These are phyloP conservation scores for Fusarium chaquense DNA, from an alignment of 2,329 filamentous ascomycete genomes.

Conservation along the genomic window DNA sequence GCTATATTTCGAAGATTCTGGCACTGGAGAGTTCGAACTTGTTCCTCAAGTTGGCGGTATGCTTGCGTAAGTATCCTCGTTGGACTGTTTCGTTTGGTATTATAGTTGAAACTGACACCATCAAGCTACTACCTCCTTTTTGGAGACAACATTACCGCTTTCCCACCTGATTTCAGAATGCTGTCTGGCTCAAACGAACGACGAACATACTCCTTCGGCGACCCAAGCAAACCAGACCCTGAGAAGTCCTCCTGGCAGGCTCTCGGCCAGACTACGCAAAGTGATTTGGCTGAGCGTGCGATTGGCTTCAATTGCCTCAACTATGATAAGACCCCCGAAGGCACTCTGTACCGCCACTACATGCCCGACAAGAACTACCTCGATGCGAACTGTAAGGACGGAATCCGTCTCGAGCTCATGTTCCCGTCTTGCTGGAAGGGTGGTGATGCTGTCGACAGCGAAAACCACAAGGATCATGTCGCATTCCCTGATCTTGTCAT, in stretches of 20 bases:
- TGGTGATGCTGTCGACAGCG: constrained; percentile 67
- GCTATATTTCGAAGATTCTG: constrained; percentile 78
- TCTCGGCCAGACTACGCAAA: constrained; percentile 73
- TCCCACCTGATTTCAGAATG: constrained; percentile 84
- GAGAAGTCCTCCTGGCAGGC: constrained; percentile 77
- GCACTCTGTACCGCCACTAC: constrained; percentile 83
- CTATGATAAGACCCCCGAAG: constrained; percentile 75
- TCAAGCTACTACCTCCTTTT: constrained; percentile 86
- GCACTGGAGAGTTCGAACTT: constrained; percentile 73
- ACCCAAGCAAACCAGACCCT: constrained; percentile 73
- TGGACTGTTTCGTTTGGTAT: neutral
- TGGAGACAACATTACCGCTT: constrained; percentile 73
- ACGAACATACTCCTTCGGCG: constrained; percentile 76
- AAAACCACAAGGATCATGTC: constrained; percentile 73
- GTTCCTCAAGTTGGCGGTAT: constrained; percentile 84
- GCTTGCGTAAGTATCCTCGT: constrained; percentile 74
- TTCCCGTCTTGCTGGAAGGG: constrained; percentile 94
- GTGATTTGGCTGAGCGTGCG: constrained; percentile 80
- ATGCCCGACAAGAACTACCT: constrained; percentile 83
- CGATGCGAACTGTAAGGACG: constrained; percentile 84
- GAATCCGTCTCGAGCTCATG: constrained; percentile 84
- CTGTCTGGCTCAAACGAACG: constrained; percentile 77
- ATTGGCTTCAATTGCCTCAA: constrained; percentile 96
- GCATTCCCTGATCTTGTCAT: constrained; percentile 83
- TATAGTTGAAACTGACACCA: constrained; percentile 13